These are phyloP conservation scores for Arachis monticola DNA, from an alignment of 331 rosid genomes.

Conservation along the genomic window DNA sequence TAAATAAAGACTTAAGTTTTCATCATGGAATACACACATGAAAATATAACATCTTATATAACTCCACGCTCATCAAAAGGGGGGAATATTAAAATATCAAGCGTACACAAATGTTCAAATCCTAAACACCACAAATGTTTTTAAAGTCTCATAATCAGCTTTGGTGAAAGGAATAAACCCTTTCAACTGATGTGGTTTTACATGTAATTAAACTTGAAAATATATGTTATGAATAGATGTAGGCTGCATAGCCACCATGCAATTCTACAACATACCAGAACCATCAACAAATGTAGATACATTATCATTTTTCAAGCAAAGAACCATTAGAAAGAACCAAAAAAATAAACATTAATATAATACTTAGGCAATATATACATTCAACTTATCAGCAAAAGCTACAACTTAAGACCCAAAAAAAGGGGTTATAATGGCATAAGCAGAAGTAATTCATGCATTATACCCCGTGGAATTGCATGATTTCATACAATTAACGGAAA, in stretches of 20 bases:
- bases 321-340: no score
- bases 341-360: no score
- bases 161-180: background rate
- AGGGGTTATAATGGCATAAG: background rate
- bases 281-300: no score
- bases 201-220: background rate
- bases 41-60: background rate
- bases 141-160: background rate
- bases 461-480: background rate
- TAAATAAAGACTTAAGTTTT: background rate
- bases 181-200: background rate
- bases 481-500: slow-evolving; percentile 1
- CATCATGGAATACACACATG: slow-evolving; percentile 10
- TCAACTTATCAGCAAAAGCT: slow-evolving; percentile 23
- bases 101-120: background rate
- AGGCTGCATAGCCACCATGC: no score
- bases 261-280: no score
- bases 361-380: background rate
- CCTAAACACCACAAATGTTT: background rate
- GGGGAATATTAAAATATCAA: background rate
- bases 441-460: slow-evolving; percentile 8
- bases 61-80: background rate
- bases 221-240: background rate
- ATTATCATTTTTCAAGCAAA: no score
- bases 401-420: slow-evolving; percentile 22